These are phyloP conservation scores for Neurospora africana DNA, from an alignment of 495 filamentous ascomycete species.

Conservation along the genomic window DNA sequence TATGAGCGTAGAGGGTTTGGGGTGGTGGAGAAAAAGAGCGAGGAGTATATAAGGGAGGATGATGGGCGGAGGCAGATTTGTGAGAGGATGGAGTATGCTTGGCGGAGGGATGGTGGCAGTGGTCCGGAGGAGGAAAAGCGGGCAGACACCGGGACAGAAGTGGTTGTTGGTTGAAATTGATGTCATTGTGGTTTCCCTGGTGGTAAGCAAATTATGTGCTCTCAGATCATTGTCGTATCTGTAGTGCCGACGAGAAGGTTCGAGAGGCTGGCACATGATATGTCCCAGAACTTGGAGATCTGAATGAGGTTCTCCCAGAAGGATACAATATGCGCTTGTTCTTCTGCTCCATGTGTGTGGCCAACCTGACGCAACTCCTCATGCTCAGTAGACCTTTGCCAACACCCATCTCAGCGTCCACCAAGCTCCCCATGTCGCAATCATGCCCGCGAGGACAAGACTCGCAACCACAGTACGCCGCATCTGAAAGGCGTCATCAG, in stretches of 20 bases:
- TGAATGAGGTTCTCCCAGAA: neutral
- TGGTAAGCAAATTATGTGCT: neutral
- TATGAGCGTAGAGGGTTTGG: constrained; percentile 19
- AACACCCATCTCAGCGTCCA: constrained; percentile 9
- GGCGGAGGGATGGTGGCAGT: constrained; percentile 7
- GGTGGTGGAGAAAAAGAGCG: constrained; percentile 5
- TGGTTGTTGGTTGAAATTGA: neutral
- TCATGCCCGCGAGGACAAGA: constrained; percentile 20
- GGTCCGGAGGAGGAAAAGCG: neutral
- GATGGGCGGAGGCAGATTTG: neutral
- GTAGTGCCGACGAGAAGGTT: neutral
- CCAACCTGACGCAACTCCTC: neutral
- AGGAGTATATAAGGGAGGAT: constrained; percentile 4
- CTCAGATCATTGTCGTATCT: neutral
- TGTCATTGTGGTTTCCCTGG: neutral
- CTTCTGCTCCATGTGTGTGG: neutral
- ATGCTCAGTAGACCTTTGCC: neutral
- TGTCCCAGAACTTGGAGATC: neutral
- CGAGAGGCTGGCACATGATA: neutral
- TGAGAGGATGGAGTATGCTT: constrained; percentile 9
- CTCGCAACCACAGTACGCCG: constrained; percentile 27
- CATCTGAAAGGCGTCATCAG: constrained; percentile 41
- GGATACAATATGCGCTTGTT: neutral
- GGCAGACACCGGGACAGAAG: neutral
- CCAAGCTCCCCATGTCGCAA: constrained; percentile 21